Base-by-base conservation (phyloP, 1,284 basidiomycete species). In the Stygiomarasmius scandens region DNA sequence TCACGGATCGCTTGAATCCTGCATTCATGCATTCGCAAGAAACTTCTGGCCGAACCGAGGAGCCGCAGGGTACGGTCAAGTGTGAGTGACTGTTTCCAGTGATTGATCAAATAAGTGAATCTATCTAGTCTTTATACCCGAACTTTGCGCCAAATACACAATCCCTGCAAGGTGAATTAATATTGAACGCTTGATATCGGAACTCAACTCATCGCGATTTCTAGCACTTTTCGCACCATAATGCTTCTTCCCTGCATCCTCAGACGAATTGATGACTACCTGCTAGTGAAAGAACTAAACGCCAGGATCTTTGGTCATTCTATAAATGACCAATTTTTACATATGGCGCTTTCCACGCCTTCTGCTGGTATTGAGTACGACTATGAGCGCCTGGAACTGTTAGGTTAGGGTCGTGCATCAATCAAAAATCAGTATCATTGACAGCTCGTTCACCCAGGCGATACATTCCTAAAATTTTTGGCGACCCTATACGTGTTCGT, bases 351-450 rank as follows among this genome's bases (percentile, higher is more conserved):
- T 36, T 85, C 84, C 58, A 75, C 90, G 0, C 86, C 87, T 19
- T 83, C 88, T 12, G 84, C 84, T 34, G 80, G 80, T 36, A 77
- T 81, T 38, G 89, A 89, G 61, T 78, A 79, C 59, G 81, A 93
- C 72, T 94, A 93, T 69, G 90, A 94, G 71, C 83, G 92, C 36
- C 73, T 93, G 36, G 92, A 94, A 68, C 76, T 93, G 52, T 78
- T 93, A 27, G 92, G 91, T 90, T 67, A 61, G 69, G n/a, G 23
- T 56, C 11, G 52, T 32, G 29, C 5, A 12, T 32, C 29, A 32
- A 19, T 56, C 29, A 12, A 55, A 57, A 46, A 54, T 52, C 54
- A 34, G 41, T 54, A 27, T 9, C 25, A 36, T 20, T 43, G 61
- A 63, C 59, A 61, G 58, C 55, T 50, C 49, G 55, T 43, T 50